These are phyloP conservation scores for Rubus idaeus DNA, from an alignment of 306 rosid species.

Conservation along the genomic window DNA sequence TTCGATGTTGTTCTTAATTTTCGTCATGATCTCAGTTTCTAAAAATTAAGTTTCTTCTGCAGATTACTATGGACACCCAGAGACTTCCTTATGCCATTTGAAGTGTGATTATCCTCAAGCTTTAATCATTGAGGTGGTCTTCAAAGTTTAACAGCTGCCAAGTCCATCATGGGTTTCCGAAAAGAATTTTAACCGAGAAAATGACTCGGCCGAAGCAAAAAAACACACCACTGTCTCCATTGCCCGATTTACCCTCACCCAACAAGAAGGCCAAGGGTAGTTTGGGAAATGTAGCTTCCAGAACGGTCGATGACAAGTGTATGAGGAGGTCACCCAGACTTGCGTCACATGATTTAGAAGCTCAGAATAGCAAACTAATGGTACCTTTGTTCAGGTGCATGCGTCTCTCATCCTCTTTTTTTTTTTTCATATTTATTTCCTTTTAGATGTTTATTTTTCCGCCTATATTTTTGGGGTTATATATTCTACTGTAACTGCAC, in stretches of 20 bases:
- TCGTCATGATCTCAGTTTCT: too few species aligned
- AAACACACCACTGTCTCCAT: neutral
- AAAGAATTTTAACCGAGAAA: conserved; percentile 25
- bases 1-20: too few species aligned
- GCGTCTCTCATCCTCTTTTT: neutral
- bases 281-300: conserved; percentile 5
- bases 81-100: too few species aligned
- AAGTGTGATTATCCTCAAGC: too few species aligned
- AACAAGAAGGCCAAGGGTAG: conserved; percentile 7
- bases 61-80: too few species aligned
- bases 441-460: neutral
- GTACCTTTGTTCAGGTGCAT: conserved; percentile 33
- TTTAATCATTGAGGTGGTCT: too few species aligned
- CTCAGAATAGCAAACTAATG: neutral
- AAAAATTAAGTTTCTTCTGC: too few species aligned
- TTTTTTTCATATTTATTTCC: neutral
- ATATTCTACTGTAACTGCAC: neutral
- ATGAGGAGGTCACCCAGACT: conserved; percentile 37
- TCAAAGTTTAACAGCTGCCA: too few species aligned
- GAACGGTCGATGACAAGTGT: neutral
- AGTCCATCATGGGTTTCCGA: too few species aligned
- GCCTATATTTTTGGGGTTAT: neutral
- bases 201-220: too few species aligned
- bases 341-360: neutral
- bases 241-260: neutral